A percentile compares a stretch with the other conserved stretches of the same genome.
Conservation (phyloP, 495 filamentous ascomycete species). For the Lepidopterella palustris region DNA sequence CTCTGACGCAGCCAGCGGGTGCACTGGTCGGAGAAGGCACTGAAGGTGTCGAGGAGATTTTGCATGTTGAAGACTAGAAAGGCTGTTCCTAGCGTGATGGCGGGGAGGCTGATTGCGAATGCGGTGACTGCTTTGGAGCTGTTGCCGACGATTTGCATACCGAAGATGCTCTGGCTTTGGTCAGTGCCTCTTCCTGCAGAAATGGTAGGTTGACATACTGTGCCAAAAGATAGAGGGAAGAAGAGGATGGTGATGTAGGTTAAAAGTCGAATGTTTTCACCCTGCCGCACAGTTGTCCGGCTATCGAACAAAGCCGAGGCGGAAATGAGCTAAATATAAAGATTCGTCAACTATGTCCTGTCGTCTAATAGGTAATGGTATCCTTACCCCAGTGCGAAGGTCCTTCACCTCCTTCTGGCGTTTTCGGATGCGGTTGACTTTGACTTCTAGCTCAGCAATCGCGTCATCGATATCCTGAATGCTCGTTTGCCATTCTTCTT, state of each 20-base stretch:
- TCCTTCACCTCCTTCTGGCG: constrained; percentile 3
- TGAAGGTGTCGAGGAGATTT: not conserved
- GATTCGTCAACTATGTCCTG: not conserved
- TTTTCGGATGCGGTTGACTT: not conserved
- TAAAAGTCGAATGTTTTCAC: constrained; percentile 20
- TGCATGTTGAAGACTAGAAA: constrained; percentile 2
- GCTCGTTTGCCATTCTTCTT: not conserved
- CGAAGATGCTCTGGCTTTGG: constrained; percentile 9
- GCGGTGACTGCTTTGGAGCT: not conserved
- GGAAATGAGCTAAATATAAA: constrained; percentile 5
- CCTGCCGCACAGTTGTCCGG: constrained; percentile 11
- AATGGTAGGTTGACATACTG: not conserved
- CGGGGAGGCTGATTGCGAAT: constrained; percentile 2
- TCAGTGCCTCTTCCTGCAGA: not conserved
- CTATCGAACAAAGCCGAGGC: constrained; percentile 20
- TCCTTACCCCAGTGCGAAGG: constrained; percentile 1
- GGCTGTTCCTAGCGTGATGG: constrained; percentile 6
- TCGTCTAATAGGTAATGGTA: not conserved
- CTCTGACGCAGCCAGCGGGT: not conserved
- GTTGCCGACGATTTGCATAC: constrained; percentile 10
- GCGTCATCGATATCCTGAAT: constrained; percentile 5
- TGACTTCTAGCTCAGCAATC: not conserved
- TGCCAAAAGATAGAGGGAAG: constrained; percentile 17
- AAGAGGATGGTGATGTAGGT: constrained; percentile 17
- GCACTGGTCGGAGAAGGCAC: not conserved